Evolutionary conservation across 2,329 filamentous ascomycete species (phyloP).

Genomic region (Elsinoe batatas): DNA sequence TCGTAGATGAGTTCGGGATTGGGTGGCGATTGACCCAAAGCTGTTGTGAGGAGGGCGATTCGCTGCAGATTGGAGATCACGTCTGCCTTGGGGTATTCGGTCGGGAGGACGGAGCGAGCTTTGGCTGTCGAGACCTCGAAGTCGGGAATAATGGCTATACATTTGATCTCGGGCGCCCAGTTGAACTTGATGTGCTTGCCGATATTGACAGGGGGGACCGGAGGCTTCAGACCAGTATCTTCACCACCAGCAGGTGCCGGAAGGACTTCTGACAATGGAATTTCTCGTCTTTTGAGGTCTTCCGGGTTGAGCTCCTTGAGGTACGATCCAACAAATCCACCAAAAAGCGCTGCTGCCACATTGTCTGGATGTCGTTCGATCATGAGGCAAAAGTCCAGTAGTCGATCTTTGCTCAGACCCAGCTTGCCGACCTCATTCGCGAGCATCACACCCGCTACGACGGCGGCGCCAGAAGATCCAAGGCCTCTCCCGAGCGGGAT

Average conservation of each 20-base stretch:
- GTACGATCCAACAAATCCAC: constrained; percentile 94
- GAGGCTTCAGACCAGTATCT: constrained; percentile 78
- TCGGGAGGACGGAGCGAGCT: constrained; percentile 75
- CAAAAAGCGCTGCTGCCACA: constrained; percentile 87
- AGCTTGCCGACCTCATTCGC: constrained; percentile 81
- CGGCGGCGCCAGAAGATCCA: constrained; percentile 90
- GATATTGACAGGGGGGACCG: constrained; percentile 81
- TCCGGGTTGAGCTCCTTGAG: constrained; percentile 83
- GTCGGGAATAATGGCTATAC: constrained; percentile 88
- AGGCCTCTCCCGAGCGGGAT: constrained; percentile 88
- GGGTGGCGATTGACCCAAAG: constrained; percentile 79
- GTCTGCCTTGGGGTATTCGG: constrained; percentile 67
- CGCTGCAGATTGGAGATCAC: constrained; percentile 94
- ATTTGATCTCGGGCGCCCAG: constrained; percentile 93
- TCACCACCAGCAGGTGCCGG: constrained; percentile 82
- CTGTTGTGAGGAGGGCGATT: constrained; percentile 80
- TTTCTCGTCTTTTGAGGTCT: constrained; percentile 83
- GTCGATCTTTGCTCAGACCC: constrained; percentile 63
- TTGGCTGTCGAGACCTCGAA: constrained; percentile 94
- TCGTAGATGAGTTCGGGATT: constrained; percentile 91
- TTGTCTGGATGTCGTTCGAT: constrained; percentile 90
- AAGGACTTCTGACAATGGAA: constrained; percentile 86
- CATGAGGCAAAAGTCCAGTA: constrained; percentile 97
- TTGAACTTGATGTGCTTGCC: constrained; percentile 93
- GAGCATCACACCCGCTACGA: constrained; percentile 88